Evolutionary conservation across 2,329 filamentous ascomycete species (phyloP), one percentile per base, ranked within the genome.

Genomic region (Camptophora hylomeconis): DNA sequence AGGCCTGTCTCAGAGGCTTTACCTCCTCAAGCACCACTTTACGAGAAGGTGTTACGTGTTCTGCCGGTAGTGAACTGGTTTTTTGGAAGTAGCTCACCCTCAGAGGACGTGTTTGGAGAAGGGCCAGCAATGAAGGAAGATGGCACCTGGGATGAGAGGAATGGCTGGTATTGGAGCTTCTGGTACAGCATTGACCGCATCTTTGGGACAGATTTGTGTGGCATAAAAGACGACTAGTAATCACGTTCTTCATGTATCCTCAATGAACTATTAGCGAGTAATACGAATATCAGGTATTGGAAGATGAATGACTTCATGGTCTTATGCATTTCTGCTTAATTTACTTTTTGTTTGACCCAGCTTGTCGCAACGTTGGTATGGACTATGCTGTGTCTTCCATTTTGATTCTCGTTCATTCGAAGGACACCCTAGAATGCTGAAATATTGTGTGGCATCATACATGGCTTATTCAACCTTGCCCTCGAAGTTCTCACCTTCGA

Each of bases 401-500:
- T n/a, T n/a, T n/a, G n/a, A n/a, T n/a, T n/a, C n/a, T n/a, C n/a
- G n/a, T n/a, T n/a, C n/a, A n/a, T n/a, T n/a, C n/a, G n/a, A n/a
- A n/a, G n/a, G n/a, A n/a, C n/a, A n/a, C n/a, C n/a, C n/a, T n/a
- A n/a, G n/a, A n/a, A n/a, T n/a, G n/a, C n/a, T n/a, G n/a, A n/a
- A n/a, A n/a, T n/a, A n/a, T 62, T 75, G 34, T 75, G 70, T 49
- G 71, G 69, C 5, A 46, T 75, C 36, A 67, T 58, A 41, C 64
- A 67, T 26, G 52, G 52, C 25, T 61, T 44, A 93, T 69, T 93
- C 84, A 59, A 89, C 83, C 66, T 94, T 94, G 64, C 75, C 80
- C 72, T 98, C 89, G 54, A 98, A 98, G 73, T 82, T 93, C 72
- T 93, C 83, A 52, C 89, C 89, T 54, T 84, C 83, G 40, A 98